Evolutionary conservation across 192 early-diverging fungal species (phyloP), one percentile per base, ranked within the genome.

Genomic region (Coemansia sp.): DNA sequence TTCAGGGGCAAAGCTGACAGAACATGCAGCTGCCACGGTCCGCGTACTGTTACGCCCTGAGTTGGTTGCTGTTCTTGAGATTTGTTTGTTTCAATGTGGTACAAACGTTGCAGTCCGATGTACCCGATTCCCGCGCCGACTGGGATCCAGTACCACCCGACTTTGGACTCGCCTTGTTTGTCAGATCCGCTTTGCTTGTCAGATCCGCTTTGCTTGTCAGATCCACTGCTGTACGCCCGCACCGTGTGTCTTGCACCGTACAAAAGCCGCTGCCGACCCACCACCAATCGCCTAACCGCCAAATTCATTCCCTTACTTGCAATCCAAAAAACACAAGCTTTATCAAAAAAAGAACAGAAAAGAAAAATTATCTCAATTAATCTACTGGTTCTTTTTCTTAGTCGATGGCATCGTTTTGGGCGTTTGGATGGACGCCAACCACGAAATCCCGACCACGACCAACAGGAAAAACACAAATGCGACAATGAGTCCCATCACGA

Each of bases 1-100:
- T 94, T 89, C 21, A 99, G 81, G 15, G 97, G 97, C 49, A 98
- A 81, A 7, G 90, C 84, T 4, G 91, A 90, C 46, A 95, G 88
- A 0, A 94, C 72, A 57, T 95, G 90, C 12, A 97, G 88, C 75
- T 95, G 91, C 92, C 93, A 96, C 15, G 96, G 93, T 0, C 94
- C 96, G 60, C 88, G 83, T 34, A 84, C 71, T 17, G 75, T 77
- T 6, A 72, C 63, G 17, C 70, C 71, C 12, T 48, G 14, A 17
- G 34, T 52, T 46, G 56, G 38, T 19, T 17, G 51, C 21, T 59
- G 57, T 23, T 66, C 42, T 2, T n/a, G 40, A 5, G 62, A 59
- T 75, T 83, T 56, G 48, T 81, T 65, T 20, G 40, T 61, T 49
- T 74, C 67, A 60, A 86, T 79, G 70, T 84, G 80, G 69, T 72